Percentiles rank a stretch among this genome's conserved stretches.
phyloP scores from a whole-genome alignment of 495 filamentous ascomycete genomes.

The Penicillium turbatum region DNA sequence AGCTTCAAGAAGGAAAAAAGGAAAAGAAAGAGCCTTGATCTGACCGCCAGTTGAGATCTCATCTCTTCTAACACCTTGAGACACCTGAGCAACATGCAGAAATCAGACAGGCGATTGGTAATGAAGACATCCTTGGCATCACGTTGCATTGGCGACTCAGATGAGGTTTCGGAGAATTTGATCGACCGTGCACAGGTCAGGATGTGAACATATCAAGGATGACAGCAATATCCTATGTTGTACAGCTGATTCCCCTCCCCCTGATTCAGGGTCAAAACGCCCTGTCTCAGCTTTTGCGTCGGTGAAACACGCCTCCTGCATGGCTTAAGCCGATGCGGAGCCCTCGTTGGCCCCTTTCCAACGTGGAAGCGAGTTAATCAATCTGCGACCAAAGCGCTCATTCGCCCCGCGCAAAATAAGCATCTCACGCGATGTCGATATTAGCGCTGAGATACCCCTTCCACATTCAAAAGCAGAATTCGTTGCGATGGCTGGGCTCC shows the following conservation, averaged over 20 bases:
- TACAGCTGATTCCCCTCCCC: background rate
- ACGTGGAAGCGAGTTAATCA: constrained; percentile 23
- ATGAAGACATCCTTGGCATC: background rate
- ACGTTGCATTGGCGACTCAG: background rate
- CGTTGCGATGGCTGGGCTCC: background rate
- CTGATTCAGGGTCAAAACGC: constrained; percentile 7
- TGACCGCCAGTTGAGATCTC: background rate
- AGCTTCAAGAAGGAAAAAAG: background rate
- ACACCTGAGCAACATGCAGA: too few species aligned
- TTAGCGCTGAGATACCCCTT: constrained; percentile 8
- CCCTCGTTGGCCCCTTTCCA: constrained; percentile 12
- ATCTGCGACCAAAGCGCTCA: constrained; percentile 23
- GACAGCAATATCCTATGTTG: too few species aligned
- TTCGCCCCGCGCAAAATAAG: constrained; percentile 32
- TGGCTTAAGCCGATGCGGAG: constrained; percentile 2
- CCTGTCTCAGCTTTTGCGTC: constrained; percentile 16
- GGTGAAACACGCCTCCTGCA: constrained; percentile 30
- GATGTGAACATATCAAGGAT: background rate
- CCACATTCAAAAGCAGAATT: background rate
- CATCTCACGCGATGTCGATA: constrained; percentile 24
- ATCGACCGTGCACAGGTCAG: background rate
- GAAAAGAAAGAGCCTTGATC: background rate
- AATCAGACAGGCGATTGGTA: background rate
- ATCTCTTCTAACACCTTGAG: background rate
- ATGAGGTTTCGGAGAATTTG: background rate